Evolutionary conservation across 805 yeast species (phyloP), one percentile per base, ranked within the genome.

Genomic region (Soucietia sequanensis): DNA sequence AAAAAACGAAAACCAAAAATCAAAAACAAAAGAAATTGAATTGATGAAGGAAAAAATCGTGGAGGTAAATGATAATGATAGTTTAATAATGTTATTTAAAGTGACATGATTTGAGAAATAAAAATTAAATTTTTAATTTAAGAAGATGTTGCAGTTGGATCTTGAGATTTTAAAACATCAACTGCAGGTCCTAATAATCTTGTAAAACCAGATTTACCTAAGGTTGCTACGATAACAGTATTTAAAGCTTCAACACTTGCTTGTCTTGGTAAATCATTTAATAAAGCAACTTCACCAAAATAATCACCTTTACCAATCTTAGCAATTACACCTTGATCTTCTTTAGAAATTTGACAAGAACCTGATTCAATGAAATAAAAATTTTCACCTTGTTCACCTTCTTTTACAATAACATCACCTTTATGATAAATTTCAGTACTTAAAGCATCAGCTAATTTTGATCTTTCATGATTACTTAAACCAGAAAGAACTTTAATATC

Each of bases 161-260:
- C 96, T 53, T 87, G 88, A 40, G 81, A 68, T 61, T 85, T 84
- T 55, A 90, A 75, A 27, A 86, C 88, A 38, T 85, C 95, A 15
- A 89, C 95, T 2, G 89, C 96, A 23, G 96, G 96, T 2, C 99
- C 99, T 43, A 93, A 72, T 48, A 93, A 72, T 62, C 98, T 80
- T 63, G 88, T 90, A 70, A 93, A 93, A 0, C 96, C 98, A 42
- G 84, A 76, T 66, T 91, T 88, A 42, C 87, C 95, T 49, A 93
- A 73, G 3, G 93, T 83, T n/a, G 95, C 98, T 25, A 90, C 95
- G 52, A 85, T 85, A 19, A 93, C 80, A 27, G 71, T 70, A 33
- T 82, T 75, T 12, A 73, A 67, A 1, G 96, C 96, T 33, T 73
- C 78, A 24, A 93, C 93, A 4, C 96, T 84, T 21, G 99, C 99